Conservation (phyloP, 805 yeast genomes). For the Sungouiozyma ichnusensis region DNA sequence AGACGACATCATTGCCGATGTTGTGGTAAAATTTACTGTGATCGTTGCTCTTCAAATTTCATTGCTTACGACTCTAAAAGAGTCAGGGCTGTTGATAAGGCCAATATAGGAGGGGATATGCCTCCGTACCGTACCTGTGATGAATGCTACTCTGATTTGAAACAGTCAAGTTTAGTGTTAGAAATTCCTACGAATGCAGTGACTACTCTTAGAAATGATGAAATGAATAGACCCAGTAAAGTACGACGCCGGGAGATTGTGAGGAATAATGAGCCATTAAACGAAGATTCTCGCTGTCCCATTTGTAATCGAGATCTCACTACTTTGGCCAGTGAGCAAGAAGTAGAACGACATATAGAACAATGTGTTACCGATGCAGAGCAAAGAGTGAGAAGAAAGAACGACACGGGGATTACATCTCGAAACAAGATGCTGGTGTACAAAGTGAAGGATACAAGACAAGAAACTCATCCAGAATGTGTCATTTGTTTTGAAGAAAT, state of each 20-base stretch:
- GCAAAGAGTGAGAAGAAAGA: slow-evolving; percentile 30
- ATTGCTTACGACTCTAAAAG: slow-evolving; percentile 19
- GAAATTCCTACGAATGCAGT: slow-evolving; percentile 2
- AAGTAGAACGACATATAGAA: slow-evolving; percentile 58
- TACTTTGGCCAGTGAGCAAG: slow-evolving; percentile 7
- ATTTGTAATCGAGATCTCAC: slow-evolving; percentile 22
- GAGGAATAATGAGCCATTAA: slow-evolving; percentile 1
- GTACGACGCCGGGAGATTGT: background rate
- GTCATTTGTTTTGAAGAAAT: slow-evolving; percentile 90
- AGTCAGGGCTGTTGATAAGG: slow-evolving; percentile 19
- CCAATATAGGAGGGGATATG: slow-evolving; percentile 7
- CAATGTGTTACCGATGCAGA: slow-evolving; percentile 54
- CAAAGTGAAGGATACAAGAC: slow-evolving; percentile 18
- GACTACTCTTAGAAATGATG: too few relatives aligned
- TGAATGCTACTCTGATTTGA: slow-evolving; percentile 29
- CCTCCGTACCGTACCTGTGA: slow-evolving; percentile 7
- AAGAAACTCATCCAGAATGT: slow-evolving; percentile 56
- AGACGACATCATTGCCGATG: slow-evolving; percentile 61
- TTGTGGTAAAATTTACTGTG: slow-evolving; percentile 60
- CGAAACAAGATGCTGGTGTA: slow-evolving; percentile 80
- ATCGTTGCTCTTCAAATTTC: slow-evolving; percentile 20
- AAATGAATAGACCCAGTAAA: background rate
- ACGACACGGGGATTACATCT: background rate
- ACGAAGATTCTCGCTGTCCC: slow-evolving; percentile 29
- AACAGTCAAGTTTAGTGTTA: slow-evolving; percentile 10